Conservation (phyloP, 2,329 filamentous ascomycete genomes). For the Clonostachys sp. region DNA sequence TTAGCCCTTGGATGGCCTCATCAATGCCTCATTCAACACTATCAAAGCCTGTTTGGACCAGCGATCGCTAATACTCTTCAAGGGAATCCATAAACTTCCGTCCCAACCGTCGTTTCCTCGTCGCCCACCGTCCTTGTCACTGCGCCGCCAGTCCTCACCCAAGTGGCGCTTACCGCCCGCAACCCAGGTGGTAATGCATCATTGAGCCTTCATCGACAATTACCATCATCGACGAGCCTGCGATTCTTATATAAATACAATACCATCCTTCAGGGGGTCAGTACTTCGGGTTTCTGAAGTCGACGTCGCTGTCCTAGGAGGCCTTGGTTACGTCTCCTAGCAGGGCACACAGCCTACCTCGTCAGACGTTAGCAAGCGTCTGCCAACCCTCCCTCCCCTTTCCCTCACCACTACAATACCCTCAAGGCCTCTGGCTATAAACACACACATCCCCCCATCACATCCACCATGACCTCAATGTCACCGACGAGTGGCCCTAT, state of each 20-base stretch:
- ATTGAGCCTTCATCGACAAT: background rate
- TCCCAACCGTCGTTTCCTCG: background rate
- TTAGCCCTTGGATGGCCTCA: background rate
- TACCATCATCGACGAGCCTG: background rate
- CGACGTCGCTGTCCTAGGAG: too few species aligned
- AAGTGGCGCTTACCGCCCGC: slow-evolving; percentile 2
- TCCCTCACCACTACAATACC: background rate
- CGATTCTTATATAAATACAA: background rate
- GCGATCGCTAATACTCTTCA: slow-evolving; percentile 5
- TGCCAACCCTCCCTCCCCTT: background rate
- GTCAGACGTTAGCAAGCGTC: background rate
- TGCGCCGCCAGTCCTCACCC: too few species aligned
- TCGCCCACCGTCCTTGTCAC: background rate
- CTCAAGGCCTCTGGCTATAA: too few species aligned
- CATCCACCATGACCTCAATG: slow-evolving; percentile 36
- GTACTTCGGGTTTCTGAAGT: too few species aligned
- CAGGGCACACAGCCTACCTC: background rate
- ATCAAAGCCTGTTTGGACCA: background rate
- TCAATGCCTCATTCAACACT: background rate
- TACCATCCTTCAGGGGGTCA: background rate
- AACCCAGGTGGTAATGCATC: slow-evolving; percentile 1
- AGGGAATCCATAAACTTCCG: background rate
- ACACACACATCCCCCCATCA: too few species aligned
- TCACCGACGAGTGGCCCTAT: slow-evolving; percentile 33
- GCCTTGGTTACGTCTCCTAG: too few species aligned